These are phyloP conservation scores for Globisporangium spinosum DNA, from an alignment of 352 stramenopile genomes.

Conservation along the genomic window DNA sequence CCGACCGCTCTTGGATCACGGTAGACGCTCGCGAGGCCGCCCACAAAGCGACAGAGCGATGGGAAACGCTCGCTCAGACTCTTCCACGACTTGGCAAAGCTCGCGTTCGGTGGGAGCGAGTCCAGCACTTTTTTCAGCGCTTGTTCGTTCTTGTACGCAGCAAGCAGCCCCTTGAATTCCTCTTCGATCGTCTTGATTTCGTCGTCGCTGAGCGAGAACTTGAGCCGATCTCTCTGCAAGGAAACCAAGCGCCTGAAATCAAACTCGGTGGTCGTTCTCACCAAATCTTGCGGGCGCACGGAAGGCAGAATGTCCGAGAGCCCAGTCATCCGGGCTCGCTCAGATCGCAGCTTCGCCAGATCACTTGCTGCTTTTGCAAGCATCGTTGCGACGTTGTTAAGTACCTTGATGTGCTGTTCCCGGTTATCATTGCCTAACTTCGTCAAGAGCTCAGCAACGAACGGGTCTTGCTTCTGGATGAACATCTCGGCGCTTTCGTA, in stretches of 20 bases:
- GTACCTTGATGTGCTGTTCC: neutral
- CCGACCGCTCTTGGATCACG: neutral
- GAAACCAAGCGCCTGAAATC: constrained; percentile 15
- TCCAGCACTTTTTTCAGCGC: neutral
- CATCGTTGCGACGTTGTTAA: constrained; percentile 8
- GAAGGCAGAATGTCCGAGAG: constrained; percentile 15
- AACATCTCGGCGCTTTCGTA: constrained; percentile 17
- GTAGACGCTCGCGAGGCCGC: constrained; percentile 10
- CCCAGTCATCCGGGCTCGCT: constrained; percentile 9
- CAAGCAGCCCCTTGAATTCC: constrained; percentile 9
- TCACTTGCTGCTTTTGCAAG: constrained; percentile 2
- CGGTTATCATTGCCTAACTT: neutral
- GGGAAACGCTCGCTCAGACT: constrained; percentile 7
- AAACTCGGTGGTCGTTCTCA: constrained; percentile 8
- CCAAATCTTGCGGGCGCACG: constrained; percentile 13
- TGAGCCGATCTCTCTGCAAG: constrained; percentile 13
- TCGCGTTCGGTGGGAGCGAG: constrained; percentile 2
- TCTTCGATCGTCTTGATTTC: neutral
- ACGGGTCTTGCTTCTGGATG: constrained; percentile 7
- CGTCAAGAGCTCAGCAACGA: neutral
- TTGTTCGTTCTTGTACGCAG: neutral
- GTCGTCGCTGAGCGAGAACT: neutral
- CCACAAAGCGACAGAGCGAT: constrained; percentile 9
- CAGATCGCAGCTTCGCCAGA: constrained; percentile 9
- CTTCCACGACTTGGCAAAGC: constrained; percentile 11